Evolutionary conservation across 495 filamentous ascomycete species (phyloP).

Genomic region (Bacidia rubella): DNA sequence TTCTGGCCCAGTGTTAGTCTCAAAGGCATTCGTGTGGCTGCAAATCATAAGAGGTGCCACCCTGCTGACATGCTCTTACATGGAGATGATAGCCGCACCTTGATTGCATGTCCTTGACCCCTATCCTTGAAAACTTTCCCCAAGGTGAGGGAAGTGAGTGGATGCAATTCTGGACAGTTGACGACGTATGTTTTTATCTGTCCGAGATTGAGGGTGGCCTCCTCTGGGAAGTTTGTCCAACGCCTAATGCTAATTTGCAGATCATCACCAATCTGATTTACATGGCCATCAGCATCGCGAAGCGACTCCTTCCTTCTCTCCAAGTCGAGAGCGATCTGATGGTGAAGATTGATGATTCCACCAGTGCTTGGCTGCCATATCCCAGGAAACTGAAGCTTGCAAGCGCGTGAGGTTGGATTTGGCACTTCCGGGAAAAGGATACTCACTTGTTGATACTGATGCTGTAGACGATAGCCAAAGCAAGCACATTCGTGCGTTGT

Average conservation of each 20-base stretch:
- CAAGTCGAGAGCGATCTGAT: not conserved
- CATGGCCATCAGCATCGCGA: not conserved
- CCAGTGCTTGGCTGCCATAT: not conserved
- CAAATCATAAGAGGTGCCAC: too few relatives aligned
- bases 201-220: not conserved
- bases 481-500: not conserved
- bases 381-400: not conserved
- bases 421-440: not conserved
- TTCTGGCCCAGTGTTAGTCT: not conserved
- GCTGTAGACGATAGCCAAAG: not conserved
- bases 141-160: not conserved
- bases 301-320: not conserved
- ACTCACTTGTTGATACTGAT: not conserved
- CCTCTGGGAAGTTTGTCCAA: not conserved
- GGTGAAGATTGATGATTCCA: not conserved
- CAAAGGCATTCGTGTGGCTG: too few relatives aligned
- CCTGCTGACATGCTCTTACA: too few relatives aligned
- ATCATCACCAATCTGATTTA: not conserved
- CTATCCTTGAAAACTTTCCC: not conserved
- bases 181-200: not conserved
- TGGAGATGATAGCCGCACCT: not conserved
- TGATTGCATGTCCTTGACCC: not conserved
- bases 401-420: too few relatives aligned
- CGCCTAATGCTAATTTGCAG: not conserved
- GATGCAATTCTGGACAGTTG: not conserved